phyloP scores from a whole-genome alignment of 2,329 filamentous ascomycete species.

The Cladophialophora psammophila region DNA sequence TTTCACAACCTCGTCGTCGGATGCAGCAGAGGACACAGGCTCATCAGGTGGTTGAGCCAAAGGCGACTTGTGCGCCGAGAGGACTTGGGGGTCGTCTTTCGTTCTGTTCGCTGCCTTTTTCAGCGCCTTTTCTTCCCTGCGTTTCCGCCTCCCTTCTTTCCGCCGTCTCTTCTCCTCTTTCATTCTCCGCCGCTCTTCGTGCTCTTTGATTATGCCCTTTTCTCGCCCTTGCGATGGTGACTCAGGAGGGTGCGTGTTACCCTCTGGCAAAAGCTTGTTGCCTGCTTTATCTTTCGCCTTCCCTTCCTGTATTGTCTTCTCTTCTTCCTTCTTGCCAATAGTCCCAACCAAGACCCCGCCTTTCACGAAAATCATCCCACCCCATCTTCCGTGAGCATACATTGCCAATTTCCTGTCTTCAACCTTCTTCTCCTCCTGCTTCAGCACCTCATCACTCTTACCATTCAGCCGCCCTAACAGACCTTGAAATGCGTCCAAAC shows the following conservation, averaged over 20 bases:
- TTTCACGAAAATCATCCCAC: slow-evolving; percentile 82
- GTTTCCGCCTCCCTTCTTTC: slow-evolving; percentile 45
- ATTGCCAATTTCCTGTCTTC: slow-evolving; percentile 74
- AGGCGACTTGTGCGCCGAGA: slow-evolving; percentile 21
- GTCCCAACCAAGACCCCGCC: slow-evolving; percentile 77
- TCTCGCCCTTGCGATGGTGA: slow-evolving; percentile 29
- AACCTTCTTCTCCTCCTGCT: slow-evolving; percentile 72
- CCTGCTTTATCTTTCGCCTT: slow-evolving; percentile 55
- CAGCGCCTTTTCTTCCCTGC: slow-evolving; percentile 43
- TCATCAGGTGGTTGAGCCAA: slow-evolving; percentile 30
- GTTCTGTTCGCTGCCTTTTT: slow-evolving; percentile 41
- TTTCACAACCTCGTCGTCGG: slow-evolving; percentile 50
- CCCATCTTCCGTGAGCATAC: slow-evolving; percentile 78
- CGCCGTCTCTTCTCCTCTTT: slow-evolving; percentile 40
- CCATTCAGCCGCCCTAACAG: slow-evolving; percentile 89
- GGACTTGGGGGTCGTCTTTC: slow-evolving; percentile 31
- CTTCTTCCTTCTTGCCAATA: slow-evolving; percentile 52
- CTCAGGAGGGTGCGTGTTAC: slow-evolving; percentile 33
- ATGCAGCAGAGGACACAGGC: slow-evolving; percentile 29
- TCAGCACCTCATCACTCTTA: slow-evolving; percentile 75
- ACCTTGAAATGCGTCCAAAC: slow-evolving; percentile 84
- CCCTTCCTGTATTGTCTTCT: slow-evolving; percentile 46
- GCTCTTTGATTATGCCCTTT: slow-evolving; percentile 43
- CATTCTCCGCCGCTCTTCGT: slow-evolving; percentile 39
- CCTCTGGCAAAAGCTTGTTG: slow-evolving; percentile 44